Base-by-base conservation (phyloP, 2,329 filamentous ascomycete genomes). In the Endothia cerciana region DNA sequence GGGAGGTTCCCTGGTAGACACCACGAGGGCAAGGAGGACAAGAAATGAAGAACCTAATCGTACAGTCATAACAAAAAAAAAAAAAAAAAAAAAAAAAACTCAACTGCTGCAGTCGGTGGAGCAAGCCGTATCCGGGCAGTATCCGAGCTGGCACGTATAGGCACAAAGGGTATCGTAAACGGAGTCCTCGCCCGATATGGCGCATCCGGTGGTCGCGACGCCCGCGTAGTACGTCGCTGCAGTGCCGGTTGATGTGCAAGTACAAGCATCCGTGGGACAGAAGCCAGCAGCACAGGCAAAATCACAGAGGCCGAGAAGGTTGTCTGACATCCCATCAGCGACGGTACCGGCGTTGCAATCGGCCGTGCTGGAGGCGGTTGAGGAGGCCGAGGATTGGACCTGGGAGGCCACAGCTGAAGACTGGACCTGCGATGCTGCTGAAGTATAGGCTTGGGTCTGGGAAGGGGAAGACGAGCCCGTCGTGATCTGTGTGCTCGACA, bases 131-230 rank as follows among this genome's bases (percentile, higher is more conserved):
- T 70, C 58, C 0, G 81, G 81, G 60, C 80, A 82, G 66, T 83
- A 83, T 0, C 80, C 81, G 69, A 81, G 78, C 66, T 77, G 78
- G 56, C 81, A 83, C 15, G 79, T 74, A 67, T 76, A 84, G 65
- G 77, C 81, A 68, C 82, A 83, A 19, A 84, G 75, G 0, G 80
- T 81, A 47, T 76, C 68, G 67, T 83, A 84, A 1, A 74, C 72
- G 3, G 76, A 74, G 45, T 73, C 71, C 33, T 75, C 69, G 1
- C 76, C 76, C 0, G 71, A 62, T 2, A 75, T 59, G 4, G 79
- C 78, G 43, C 75, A 77, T 0, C 79, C 78, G 2, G 73, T 47
- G 0, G 70, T 68, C 0, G 74, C 74, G 19, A 70, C 77, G 13
- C 60, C 62, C 11, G 73, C 69, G 5, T 69, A 70, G n/a, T 67